Base-by-base conservation (phyloP, 116 monocot genomes). In the Iris pallida region DNA sequence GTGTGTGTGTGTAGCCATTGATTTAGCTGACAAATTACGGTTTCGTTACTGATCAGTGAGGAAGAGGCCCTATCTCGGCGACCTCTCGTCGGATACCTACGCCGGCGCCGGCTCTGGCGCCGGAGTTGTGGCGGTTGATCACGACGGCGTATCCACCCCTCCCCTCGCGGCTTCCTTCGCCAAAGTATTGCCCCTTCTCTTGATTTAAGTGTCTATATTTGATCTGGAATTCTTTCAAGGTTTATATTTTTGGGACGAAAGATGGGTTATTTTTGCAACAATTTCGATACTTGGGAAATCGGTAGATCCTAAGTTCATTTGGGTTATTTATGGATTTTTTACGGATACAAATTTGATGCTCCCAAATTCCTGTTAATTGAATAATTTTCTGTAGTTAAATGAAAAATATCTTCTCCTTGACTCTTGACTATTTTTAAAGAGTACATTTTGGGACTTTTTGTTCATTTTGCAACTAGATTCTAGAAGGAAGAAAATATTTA, bases 151-250 rank as follows among this genome's bases (percentile, higher is more conserved):
- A 47, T 16, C 64, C 42, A 78, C 87, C 15, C 85, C 81, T 53
- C 93, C 98, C 1, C 78, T 90, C 40, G 87, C 90, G 47, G 59
- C 90, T 42, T 98, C 93, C 17, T 98, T 93, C 77, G 85, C 81
- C 70, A 88, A 98, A 85, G 94, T 87, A 46, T 4, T 17, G 6
- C 52, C 16, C 8, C 59, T 30, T 5, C 59, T 8, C 47, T 18
- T 17, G 5, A 40, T 61, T 13, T 64, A 30, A 30, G 3, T 30
- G 30, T 30, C 30, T 30, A 30, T 3, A 3, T 30, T 30, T 30
- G 30, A 30, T 30, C 30, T 30, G 30, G 30, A 30, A 30, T 30
- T 30, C 30, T 30, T 30, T 30, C 30, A 30, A 30, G 30, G 30
- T 0, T 30, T 30, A 30, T 0, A 30, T 5, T 15, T 45, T 15